Base-by-base conservation (phyloP, 805 yeast species). In the Starmerella stellata region DNA sequence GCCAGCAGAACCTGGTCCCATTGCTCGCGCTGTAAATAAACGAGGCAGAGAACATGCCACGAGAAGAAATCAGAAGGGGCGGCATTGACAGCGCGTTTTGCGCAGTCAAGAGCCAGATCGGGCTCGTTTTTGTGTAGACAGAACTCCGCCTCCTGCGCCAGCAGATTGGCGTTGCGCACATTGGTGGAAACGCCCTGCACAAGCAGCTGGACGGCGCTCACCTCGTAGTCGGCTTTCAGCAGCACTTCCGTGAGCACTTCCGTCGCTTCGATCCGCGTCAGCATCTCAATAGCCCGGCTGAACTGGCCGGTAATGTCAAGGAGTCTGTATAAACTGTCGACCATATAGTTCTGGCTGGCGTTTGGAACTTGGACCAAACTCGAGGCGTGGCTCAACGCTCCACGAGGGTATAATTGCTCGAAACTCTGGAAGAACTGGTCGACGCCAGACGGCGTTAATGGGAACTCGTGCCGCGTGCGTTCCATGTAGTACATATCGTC, bases 381-480 rank as follows among this genome's bases (percentile, higher is more conserved):
- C 13, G 64, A 64, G 39, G 74, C 65, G 3, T 94, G 94, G 35
- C 78, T 53, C 42, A 64, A 68, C 18, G 72, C 65, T 13, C 93
- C 93, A 25, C 68, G 66, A 47, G 60, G 62, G 53, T 76, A 82
- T 42, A 82, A 64, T 38, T 58, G 54, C 54, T 75, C 82, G 53
- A 78, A 78, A 1, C 75, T 79, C 18, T 61, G 59, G 38, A 80
- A 54, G 52, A 81, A 81, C 38, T 58, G 55, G 38, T 60, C 59
- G 2, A 76, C 73, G 13, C 64, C 58, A 23, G 61, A 65, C 8
- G 62, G 58, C 60, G 21, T 64, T 53, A 43, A 90, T 69, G 4
- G 95, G 95, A 50, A 82, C 40, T 81, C 65, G 42, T 77, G 73
- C 47, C 94, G 70, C 29, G 90, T 77, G 53, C 85, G 93, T 8